These are phyloP conservation scores for Nakazawaea populi DNA, from an alignment of 805 yeast species.

Conservation along the genomic window DNA sequence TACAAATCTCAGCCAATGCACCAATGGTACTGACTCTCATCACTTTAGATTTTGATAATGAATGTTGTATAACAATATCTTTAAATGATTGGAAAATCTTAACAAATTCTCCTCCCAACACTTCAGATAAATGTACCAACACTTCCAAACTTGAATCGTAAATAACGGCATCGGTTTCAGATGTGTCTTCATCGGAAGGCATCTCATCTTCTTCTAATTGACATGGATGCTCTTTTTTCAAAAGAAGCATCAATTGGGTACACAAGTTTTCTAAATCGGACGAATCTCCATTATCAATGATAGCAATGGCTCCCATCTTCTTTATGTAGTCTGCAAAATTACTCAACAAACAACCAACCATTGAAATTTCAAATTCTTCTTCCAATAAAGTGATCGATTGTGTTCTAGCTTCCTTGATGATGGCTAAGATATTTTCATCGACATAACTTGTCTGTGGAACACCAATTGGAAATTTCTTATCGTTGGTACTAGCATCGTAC, in stretches of 20 bases:
- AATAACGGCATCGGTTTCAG: slow-evolving; percentile 61
- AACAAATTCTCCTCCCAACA: slow-evolving; percentile 72
- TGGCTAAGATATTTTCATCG: slow-evolving; percentile 47
- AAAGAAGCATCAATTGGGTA: slow-evolving; percentile 60
- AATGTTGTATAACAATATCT: slow-evolving; percentile 51
- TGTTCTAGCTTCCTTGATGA: slow-evolving; percentile 63
- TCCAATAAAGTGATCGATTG: slow-evolving; percentile 56
- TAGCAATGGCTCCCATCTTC: slow-evolving; percentile 67
- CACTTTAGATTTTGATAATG: slow-evolving; percentile 54
- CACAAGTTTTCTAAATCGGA: slow-evolving; percentile 62
- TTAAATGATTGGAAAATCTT: slow-evolving; percentile 70
- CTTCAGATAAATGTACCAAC: slow-evolving; percentile 65
- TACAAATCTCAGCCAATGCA: slow-evolving; percentile 82
- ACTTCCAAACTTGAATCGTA: slow-evolving; percentile 85
- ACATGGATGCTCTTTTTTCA: slow-evolving; percentile 80
- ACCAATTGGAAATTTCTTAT: slow-evolving; percentile 51
- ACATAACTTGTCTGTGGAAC: slow-evolving; percentile 57
- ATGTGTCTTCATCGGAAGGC: slow-evolving; percentile 40
- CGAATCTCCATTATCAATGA: slow-evolving; percentile 55
- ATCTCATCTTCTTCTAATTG: slow-evolving; percentile 67
- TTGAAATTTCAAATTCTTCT: slow-evolving; percentile 79
- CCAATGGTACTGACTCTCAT: slow-evolving; percentile 80
- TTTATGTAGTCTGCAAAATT: slow-evolving; percentile 61
- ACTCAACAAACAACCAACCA: slow-evolving; percentile 77
- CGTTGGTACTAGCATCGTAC: slow-evolving; percentile 47